phyloP scores from a whole-genome alignment of 495 filamentous ascomycete genomes.

The Tuber borchii region DNA sequence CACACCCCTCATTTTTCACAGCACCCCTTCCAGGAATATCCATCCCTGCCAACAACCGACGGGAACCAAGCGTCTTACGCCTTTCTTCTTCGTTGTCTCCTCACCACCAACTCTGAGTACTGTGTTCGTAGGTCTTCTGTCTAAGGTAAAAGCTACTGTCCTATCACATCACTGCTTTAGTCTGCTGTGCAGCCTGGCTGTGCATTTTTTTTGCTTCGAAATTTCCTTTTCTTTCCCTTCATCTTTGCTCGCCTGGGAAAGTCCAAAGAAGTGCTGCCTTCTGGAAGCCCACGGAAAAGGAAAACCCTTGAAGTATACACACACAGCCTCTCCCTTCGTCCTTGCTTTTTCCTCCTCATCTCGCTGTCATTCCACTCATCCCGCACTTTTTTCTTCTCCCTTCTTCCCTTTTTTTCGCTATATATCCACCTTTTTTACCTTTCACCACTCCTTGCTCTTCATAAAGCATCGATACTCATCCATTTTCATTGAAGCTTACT shows the following conservation, averaged over 20 bases:
- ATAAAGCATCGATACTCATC: neutral
- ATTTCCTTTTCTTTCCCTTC: neutral
- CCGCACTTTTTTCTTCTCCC: neutral
- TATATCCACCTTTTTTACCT: neutral
- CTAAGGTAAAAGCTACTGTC: neutral
- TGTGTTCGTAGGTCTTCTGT: neutral
- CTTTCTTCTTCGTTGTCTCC: neutral
- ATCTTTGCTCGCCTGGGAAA: neutral
- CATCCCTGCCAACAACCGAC: slow-evolving; percentile 13
- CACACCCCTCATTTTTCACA: slow-evolving; percentile 5
- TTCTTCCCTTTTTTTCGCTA: neutral
- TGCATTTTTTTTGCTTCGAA: neutral
- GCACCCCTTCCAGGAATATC: slow-evolving; percentile 11
- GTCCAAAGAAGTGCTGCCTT: neutral
- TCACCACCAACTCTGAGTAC: neutral
- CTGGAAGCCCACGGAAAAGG: neutral
- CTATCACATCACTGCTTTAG: neutral
- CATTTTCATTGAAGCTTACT: neutral
- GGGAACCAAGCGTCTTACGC: neutral
- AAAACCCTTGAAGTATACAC: neutral
- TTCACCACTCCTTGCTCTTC: neutral
- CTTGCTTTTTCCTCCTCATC: neutral
- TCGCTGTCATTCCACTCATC: neutral
- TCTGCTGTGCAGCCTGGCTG: neutral
- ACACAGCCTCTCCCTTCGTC: neutral